Evolutionary conservation across 176 grass and related monocot species (phyloP).

Genomic region (Rhynchospora pubera): DNA sequence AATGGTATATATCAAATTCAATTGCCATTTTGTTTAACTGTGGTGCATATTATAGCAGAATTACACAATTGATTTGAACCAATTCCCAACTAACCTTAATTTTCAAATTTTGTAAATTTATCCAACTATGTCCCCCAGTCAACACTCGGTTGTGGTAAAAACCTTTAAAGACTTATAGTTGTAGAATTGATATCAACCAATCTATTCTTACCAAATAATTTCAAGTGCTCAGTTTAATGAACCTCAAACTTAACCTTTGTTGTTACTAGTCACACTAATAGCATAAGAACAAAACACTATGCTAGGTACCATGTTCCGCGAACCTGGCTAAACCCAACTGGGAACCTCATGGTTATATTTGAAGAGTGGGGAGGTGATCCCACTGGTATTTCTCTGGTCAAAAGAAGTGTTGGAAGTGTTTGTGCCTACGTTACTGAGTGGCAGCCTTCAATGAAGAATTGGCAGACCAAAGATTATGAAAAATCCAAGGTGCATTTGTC

Average conservation of each 20-base stretch:
- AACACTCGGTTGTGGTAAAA: not conserved
- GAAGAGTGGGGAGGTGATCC: slow-evolving; percentile 94
- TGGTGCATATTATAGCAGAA: not conserved
- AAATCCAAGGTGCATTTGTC: slow-evolving; percentile 75
- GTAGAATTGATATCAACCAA: not conserved
- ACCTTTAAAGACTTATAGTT: not conserved
- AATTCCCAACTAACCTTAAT: not conserved
- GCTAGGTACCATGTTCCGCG: slow-evolving; percentile 93
- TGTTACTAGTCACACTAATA: not conserved
- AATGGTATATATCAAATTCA: slow-evolving; percentile 49
- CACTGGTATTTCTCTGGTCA: slow-evolving; percentile 64
- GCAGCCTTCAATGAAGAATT: slow-evolving; percentile 93
- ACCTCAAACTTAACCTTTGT: not conserved
- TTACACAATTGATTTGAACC: not conserved
- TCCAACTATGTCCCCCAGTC: not conserved
- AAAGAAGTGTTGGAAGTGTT: slow-evolving; percentile 53
- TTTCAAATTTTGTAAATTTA: not conserved
- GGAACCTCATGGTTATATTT: slow-evolving; percentile 86
- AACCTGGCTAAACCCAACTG: slow-evolving; percentile 87
- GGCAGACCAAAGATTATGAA: slow-evolving; percentile 63
- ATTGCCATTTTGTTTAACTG: not conserved
- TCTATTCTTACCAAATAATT: not conserved
- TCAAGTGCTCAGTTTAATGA: not conserved
- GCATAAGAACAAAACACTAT: not conserved
- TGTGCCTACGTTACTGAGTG: slow-evolving; percentile 92